Percentiles rank a stretch among this genome's conserved stretches.
Conservation (phyloP, 1,284 basidiomycete species). For the Boletus albobrunnescens region DNA sequence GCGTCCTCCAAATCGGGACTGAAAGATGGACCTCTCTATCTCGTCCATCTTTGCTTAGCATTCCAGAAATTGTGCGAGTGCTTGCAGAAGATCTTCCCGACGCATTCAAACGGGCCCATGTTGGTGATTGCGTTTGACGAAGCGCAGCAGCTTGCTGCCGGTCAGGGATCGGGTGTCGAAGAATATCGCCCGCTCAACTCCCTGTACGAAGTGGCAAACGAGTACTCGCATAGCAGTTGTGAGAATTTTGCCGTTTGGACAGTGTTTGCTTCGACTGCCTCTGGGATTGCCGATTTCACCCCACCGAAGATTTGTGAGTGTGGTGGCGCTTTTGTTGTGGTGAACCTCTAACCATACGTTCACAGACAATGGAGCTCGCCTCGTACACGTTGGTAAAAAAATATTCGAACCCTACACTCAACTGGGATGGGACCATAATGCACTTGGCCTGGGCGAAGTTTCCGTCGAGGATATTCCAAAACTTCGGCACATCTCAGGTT, state of each 20-base stretch:
- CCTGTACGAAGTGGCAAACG: no score
- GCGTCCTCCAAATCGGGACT: background rate
- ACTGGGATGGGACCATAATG: background rate
- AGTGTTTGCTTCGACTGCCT: background rate
- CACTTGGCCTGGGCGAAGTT: background rate
- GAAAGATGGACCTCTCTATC: background rate
- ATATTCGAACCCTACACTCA: background rate
- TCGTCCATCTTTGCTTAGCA: background rate
- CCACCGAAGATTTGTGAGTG: background rate
- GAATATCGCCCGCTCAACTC: no score
- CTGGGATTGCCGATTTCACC: background rate
- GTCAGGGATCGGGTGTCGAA: no score
- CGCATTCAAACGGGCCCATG: background rate
- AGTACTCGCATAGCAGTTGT: no score
- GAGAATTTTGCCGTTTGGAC: background rate
- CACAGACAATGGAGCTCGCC: background rate
- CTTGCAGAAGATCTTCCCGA: background rate
- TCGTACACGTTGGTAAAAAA: background rate
- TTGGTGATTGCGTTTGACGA: conserved; percentile 1
- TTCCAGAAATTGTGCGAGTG: background rate
- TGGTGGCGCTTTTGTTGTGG: background rate
- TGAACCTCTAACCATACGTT: background rate
- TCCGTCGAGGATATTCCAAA: background rate
- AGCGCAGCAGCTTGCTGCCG: background rate
- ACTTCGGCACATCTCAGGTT: background rate